phyloP scores from a whole-genome alignment of 345 rosid genomes.

The Sisymbrium irio region DNA sequence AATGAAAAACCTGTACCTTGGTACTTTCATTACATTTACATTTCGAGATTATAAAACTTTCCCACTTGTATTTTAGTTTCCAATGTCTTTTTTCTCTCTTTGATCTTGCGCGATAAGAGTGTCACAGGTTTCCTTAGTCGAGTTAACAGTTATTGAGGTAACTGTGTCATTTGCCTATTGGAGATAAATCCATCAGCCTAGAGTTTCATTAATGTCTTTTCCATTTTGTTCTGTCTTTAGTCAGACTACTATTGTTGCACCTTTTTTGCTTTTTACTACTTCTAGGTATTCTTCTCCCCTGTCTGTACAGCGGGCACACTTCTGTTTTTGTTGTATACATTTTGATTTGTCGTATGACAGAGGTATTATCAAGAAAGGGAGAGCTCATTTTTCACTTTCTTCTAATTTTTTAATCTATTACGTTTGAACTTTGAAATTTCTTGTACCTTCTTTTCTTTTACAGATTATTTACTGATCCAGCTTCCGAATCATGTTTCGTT shows the following conservation, averaged over 20 bases:
- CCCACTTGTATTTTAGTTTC: slow-evolving; percentile 51
- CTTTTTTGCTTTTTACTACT: slow-evolving; percentile 46
- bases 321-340: slow-evolving; percentile 58
- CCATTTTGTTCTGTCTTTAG: slow-evolving; percentile 26
- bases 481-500: slow-evolving; percentile 36
- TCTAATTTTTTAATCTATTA: slow-evolving; percentile 23
- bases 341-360: slow-evolving; percentile 52
- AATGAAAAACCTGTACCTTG: slow-evolving; percentile 60
- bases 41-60: slow-evolving; percentile 21
- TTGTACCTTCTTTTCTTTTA: slow-evolving; percentile 11
- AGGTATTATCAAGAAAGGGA: slow-evolving; percentile 69
- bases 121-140: slow-evolving; percentile 41
- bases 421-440: slow-evolving; percentile 22
- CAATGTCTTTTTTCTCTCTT: slow-evolving; percentile 32
- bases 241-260: slow-evolving; percentile 37
- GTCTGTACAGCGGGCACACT: slow-evolving; percentile 60
- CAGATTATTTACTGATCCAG: slow-evolving; percentile 23
- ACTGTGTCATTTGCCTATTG: slow-evolving; percentile 12
- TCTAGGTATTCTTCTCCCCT: slow-evolving; percentile 50
- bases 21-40: slow-evolving; percentile 39
- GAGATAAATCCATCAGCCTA: slow-evolving; percentile 24
- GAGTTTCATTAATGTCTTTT: slow-evolving; percentile 27
- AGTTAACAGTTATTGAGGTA: slow-evolving; percentile 49
- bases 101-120: slow-evolving; percentile 29
- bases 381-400: slow-evolving; percentile 29